phyloP scores from a whole-genome alignment of 805 yeast species.

The Candida yuanshanica region DNA sequence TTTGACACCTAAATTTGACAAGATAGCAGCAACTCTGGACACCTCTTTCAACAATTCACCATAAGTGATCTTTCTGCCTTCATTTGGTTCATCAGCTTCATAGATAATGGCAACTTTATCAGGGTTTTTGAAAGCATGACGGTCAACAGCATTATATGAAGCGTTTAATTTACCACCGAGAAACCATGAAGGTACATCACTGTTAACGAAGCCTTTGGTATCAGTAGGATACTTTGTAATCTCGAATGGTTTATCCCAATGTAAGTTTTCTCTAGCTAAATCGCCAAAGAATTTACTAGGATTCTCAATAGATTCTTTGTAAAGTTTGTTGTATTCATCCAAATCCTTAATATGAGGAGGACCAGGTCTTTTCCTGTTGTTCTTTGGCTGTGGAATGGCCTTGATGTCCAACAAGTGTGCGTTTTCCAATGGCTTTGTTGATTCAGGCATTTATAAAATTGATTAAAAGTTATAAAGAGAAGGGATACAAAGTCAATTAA shows the following conservation, averaged over 20 bases:
- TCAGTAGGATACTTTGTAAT: slow-evolving; percentile 45
- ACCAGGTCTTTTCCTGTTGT: slow-evolving; percentile 22
- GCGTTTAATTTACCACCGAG: slow-evolving; percentile 77
- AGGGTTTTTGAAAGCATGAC: slow-evolving; percentile 70
- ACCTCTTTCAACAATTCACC: slow-evolving; percentile 69
- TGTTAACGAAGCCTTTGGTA: slow-evolving; percentile 37
- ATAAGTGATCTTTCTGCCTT: slow-evolving; percentile 57
- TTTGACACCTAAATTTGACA: slow-evolving; percentile 57
- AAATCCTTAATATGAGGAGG: slow-evolving; percentile 26
- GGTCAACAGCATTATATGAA: slow-evolving; percentile 73
- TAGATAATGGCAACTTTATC: slow-evolving; percentile 68
- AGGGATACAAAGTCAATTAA: background rate
- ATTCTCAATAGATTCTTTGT: slow-evolving; percentile 70
- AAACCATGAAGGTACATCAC: slow-evolving; percentile 65
- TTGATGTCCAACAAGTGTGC: slow-evolving; percentile 26
- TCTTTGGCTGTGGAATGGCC: slow-evolving; percentile 21
- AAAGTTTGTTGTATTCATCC: slow-evolving; percentile 67
- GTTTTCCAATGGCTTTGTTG: slow-evolving; percentile 22
- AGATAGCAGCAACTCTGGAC: slow-evolving; percentile 64
- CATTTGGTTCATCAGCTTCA: slow-evolving; percentile 75
- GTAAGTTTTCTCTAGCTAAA: slow-evolving; percentile 63
- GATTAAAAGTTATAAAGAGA: background rate
- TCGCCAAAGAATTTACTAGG: slow-evolving; percentile 83
- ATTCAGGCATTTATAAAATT: slow-evolving; percentile 17
- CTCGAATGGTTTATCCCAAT: slow-evolving; percentile 78